Conservation (phyloP, 2,329 filamentous ascomycete genomes). For the Tolypocladium ovalisporum region DNA sequence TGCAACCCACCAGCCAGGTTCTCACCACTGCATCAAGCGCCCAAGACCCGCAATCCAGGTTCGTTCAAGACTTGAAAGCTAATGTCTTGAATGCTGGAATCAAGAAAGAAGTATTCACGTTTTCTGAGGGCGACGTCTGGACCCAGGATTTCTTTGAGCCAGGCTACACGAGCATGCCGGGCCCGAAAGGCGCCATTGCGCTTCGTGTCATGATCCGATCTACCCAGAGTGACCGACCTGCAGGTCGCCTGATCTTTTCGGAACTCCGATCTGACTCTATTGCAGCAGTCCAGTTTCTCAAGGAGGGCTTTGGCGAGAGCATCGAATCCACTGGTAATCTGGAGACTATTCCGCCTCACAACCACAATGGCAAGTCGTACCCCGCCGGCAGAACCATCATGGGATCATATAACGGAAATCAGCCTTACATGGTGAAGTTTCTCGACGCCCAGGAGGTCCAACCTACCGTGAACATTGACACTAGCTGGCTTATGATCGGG, state of each 20-base stretch:
- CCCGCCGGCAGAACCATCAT: conserved; percentile 11
- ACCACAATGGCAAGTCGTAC: conserved; percentile 8
- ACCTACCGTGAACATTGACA: conserved; percentile 19
- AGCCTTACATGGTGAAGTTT: conserved; percentile 13
- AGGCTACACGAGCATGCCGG: conserved; percentile 26
- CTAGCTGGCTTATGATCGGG: conserved; percentile 13
- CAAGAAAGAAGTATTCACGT: conserved; percentile 7
- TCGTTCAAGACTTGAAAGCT: conserved; percentile 9
- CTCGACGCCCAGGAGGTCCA: conserved; percentile 22
- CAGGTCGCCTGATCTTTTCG: conserved; percentile 21
- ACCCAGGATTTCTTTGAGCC: conserved; percentile 28
- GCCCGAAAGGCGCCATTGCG: conserved; percentile 18
- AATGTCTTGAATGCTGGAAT: conserved; percentile 7
- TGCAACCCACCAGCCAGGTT: conserved; percentile 16
- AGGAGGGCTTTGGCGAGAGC: conserved; percentile 1
- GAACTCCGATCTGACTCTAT: conserved; percentile 16
- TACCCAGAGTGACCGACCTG: conserved; percentile 13
- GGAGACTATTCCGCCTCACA: conserved; percentile 25
- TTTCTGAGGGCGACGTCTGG: conserved; percentile 22
- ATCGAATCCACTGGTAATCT: conserved; percentile 20
- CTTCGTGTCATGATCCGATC: conserved; percentile 22
- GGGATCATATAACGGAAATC: conserved; percentile 3
- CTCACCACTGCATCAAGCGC: conserved; percentile 10
- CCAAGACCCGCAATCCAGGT: conserved; percentile 5
- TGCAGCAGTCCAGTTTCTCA: conserved; percentile 18